These are phyloP conservation scores for Saturnispora diversa DNA, from an alignment of 805 yeast species.

Conservation along the genomic window DNA sequence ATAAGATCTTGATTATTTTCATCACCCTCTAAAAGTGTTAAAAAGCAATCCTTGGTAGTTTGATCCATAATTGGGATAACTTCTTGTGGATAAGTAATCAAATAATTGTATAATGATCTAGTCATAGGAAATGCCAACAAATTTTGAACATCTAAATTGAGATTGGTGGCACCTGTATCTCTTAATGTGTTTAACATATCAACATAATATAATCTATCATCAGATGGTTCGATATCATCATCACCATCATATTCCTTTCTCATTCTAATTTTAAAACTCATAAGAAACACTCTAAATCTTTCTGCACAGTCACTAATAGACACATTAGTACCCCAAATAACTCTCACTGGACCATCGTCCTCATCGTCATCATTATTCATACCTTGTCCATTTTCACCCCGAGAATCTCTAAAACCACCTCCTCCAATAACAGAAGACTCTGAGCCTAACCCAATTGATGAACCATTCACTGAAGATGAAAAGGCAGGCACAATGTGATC, in stretches of 20 bases:
- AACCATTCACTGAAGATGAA: constrained; percentile 13
- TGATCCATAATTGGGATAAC: constrained; percentile 97
- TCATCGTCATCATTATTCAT: constrained; percentile 1
- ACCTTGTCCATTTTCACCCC: neutral
- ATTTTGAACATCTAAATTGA: constrained; percentile 79
- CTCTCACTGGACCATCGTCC: constrained; percentile 67
- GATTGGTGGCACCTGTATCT: constrained; percentile 67
- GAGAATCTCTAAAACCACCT: neutral
- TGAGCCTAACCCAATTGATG: constrained; percentile 5
- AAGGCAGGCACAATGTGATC: constrained; percentile 16
- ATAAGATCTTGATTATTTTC: constrained; percentile 29
- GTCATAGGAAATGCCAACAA: constrained; percentile 69
- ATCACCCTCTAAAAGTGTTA: constrained; percentile 55
- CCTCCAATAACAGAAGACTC: constrained; percentile 6
- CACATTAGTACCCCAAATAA: constrained; percentile 98
- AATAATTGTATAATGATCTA: constrained; percentile 71
- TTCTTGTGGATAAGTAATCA: constrained; percentile 92
- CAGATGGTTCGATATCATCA: constrained; percentile 38
- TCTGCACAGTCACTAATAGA: constrained; percentile 82
- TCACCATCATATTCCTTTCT: constrained; percentile 45
- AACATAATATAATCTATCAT: constrained; percentile 67
- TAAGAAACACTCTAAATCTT: constrained; percentile 71
- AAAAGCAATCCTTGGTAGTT: constrained; percentile 82
- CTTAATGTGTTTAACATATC: constrained; percentile 67
- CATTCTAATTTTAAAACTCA: constrained; percentile 73